Conservation (phyloP, 2,329 filamentous ascomycete genomes). For the Epichloe bromicola region DNA sequence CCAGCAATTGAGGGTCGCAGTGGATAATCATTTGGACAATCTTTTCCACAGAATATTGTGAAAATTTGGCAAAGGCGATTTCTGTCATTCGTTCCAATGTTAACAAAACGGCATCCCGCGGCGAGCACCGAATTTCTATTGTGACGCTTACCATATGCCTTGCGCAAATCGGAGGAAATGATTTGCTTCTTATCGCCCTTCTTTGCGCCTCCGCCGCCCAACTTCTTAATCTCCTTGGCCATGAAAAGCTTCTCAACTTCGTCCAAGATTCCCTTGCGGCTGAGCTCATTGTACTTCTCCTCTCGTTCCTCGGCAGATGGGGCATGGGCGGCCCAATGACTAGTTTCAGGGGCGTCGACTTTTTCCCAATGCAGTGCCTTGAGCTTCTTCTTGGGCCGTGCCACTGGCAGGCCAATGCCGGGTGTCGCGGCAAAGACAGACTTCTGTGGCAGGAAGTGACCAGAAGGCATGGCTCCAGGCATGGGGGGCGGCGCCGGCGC, state of each 20-base stretch:
- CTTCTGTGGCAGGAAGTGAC: constrained; percentile 61
- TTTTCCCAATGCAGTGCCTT: constrained; percentile 99
- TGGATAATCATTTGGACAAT: constrained; percentile 90
- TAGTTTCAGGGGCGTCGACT: constrained; percentile 81
- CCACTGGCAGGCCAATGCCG: constrained; percentile 60
- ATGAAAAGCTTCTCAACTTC: constrained; percentile 96
- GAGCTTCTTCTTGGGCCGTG: constrained; percentile 95
- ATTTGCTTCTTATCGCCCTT: constrained; percentile 96
- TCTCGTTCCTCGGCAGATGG: constrained; percentile 82
- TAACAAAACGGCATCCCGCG: neutral
- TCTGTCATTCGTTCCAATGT: constrained; percentile 28
- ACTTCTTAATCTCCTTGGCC: constrained; percentile 88
- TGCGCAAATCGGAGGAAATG: constrained; percentile 80
- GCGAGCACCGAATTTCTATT: neutral
- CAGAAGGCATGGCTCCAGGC: constrained; percentile 52
- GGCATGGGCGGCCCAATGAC: constrained; percentile 81
- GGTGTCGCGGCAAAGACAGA: constrained; percentile 38
- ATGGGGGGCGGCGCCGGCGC: constrained; percentile 51
- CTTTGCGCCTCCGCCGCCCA: constrained; percentile 59
- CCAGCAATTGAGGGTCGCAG: constrained; percentile 77
- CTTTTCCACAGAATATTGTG: constrained; percentile 69
- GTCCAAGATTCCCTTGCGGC: constrained; percentile 87
- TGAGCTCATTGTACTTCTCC: constrained; percentile 89
- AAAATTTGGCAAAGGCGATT: constrained; percentile 90
- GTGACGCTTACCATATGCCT: constrained; percentile 56